Conservation (phyloP, 2,329 filamentous ascomycete species). For the Curvularia verruculosa region DNA sequence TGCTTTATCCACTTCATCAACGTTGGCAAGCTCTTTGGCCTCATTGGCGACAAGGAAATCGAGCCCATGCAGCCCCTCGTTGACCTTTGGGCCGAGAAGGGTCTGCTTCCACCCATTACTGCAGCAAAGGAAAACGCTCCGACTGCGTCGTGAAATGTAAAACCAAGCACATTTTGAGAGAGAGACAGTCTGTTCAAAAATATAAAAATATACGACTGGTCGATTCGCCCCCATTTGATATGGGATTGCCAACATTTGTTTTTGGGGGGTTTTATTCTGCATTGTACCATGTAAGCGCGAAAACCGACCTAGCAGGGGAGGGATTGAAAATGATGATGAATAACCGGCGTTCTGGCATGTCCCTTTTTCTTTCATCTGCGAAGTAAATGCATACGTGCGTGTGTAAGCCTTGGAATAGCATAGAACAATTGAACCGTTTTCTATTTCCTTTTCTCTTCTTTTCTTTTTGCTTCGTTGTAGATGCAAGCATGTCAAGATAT, state of each 20-base stretch:
- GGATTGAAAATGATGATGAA: background rate
- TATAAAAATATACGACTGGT: background rate
- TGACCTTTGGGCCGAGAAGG: slow-evolving; percentile 88
- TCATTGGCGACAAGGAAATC: slow-evolving; percentile 86
- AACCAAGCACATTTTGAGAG: background rate
- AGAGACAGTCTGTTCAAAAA: background rate
- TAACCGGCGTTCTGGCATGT: slow-evolving; percentile 18
- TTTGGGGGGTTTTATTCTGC: slow-evolving; percentile 12
- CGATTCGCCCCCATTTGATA: slow-evolving; percentile 17
- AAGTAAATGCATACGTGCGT: background rate
- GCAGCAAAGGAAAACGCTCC: slow-evolving; percentile 30
- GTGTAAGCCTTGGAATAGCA: slow-evolving; percentile 4
- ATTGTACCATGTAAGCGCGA: slow-evolving; percentile 17
- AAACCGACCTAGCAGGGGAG: slow-evolving; percentile 2
- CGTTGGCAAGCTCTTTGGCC: slow-evolving; percentile 73
- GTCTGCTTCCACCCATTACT: slow-evolving; percentile 69
- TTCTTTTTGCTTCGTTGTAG: background rate
- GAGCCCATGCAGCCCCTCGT: slow-evolving; percentile 96
- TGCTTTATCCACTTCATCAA: slow-evolving; percentile 62
- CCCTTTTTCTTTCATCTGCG: slow-evolving; percentile 13
- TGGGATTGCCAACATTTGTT: slow-evolving; percentile 17
- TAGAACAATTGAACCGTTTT: slow-evolving; percentile 12
- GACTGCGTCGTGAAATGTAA: slow-evolving; percentile 14
- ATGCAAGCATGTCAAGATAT: background rate
- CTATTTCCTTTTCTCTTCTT: background rate